phyloP scores from a whole-genome alignment of 2,329 filamentous ascomycete species.

The Sporothrix brunneoviolacea region DNA sequence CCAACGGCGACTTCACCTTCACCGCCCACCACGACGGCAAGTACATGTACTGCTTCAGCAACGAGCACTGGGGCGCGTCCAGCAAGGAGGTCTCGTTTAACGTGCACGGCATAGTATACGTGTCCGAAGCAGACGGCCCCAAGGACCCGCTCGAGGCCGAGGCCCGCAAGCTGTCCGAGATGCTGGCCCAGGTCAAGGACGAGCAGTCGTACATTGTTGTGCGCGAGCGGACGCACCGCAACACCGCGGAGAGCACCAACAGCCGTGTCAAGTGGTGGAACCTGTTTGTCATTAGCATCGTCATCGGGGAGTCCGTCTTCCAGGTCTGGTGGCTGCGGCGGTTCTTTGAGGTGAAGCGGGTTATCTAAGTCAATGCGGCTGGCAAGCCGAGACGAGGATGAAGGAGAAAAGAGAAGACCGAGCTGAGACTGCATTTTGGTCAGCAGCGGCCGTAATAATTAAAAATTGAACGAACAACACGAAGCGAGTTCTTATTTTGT shows the following conservation, averaged over 20 bases:
- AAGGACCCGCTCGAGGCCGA: constrained; percentile 86
- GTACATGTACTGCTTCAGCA: constrained; percentile 97
- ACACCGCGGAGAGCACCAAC: constrained; percentile 98
- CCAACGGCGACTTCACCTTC: constrained; percentile 91
- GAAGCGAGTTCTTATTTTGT: background rate
- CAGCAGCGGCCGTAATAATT: too few relatives aligned
- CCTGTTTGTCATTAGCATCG: constrained; percentile 84
- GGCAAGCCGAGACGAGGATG: background rate
- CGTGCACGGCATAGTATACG: constrained; percentile 96
- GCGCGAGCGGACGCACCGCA: constrained; percentile 91
- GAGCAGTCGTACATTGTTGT: constrained; percentile 96
- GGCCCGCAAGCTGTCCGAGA: constrained; percentile 77
- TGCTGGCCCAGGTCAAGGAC: constrained; percentile 89
- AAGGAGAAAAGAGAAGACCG: background rate
- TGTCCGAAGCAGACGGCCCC: constrained; percentile 76
- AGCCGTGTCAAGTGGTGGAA: constrained; percentile 99
- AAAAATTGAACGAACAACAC: background rate
- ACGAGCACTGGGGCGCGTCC: constrained; percentile 93
- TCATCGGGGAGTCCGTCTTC: constrained; percentile 89
- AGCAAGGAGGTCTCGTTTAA: constrained; percentile 99
- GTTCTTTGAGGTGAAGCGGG: constrained; percentile 84
- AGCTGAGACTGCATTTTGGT: background rate
- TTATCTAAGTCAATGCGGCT: constrained; percentile 41
- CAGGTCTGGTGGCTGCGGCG: constrained; percentile 99
- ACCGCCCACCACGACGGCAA: constrained; percentile 77